Evolutionary conservation across 179 eudicot species (phyloP), one percentile per base, ranked within the genome.

Genomic region (Monotropa hypopitys): DNA sequence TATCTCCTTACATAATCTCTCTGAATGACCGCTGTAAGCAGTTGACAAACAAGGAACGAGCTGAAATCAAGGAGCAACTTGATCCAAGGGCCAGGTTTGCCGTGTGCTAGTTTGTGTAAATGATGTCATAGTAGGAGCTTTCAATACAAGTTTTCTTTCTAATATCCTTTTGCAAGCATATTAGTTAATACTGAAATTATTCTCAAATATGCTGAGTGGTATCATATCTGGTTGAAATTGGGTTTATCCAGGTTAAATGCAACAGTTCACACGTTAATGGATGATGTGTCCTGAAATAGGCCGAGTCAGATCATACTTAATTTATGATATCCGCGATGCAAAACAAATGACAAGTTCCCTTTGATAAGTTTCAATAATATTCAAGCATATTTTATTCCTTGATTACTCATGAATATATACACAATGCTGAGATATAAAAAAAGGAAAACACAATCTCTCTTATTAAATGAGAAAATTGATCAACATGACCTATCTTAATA

Each of bases 11-110:
- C 79, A 90, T 95, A 66, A 91, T 85, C 80, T 89, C 98, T 69
- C 93, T 95, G 74, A 88, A 93, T 83, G 98, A 91, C 65, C 96
- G 92, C 30, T 90, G 87, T 76, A 95, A 90, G 83, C 90, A 88
- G 79, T 80, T 93, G 85, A 54, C 85, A 45, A 86, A 83, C 28
- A 74, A 74, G 59, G 90, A 93, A 72, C 83, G 92, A 51, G 75
- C 68, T 80, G 76, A 81, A 70, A 85, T 85, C 62, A 88, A 66
- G 79, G 97, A 93, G 83, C 83, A 76, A 77, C 76, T 93, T 74
- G 92, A 95, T 76, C 93, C 98, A 18, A 83, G 72, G 68, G 92
- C 96, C 81, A 91, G 98, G 99, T 95, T 77, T 65, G 70, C 35
- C 45, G 67, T 30, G 30, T 30, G 67, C 38, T 61, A 61, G 38